Conservation (phyloP, 75 land plant species). For the Larix kaempferi region DNA sequence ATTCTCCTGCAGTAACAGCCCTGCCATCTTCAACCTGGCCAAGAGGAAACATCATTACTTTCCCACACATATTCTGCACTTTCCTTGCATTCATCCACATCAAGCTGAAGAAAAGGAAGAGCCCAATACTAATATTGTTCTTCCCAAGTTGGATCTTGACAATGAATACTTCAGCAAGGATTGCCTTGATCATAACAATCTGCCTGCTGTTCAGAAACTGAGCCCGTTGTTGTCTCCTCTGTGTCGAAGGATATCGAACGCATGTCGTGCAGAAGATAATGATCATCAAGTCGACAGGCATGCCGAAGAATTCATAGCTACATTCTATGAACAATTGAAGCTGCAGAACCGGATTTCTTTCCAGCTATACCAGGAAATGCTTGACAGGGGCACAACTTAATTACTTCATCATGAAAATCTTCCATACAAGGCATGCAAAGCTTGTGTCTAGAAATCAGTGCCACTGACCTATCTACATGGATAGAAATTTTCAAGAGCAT, state of each 20-base stretch:
- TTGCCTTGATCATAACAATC: not conserved
- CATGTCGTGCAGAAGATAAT: conserved; percentile 6
- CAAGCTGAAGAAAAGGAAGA: not conserved
- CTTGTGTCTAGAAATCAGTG: too few species aligned
- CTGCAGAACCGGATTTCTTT: conserved; percentile 16
- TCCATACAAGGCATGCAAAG: too few species aligned
- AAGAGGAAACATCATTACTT: conserved; percentile 7
- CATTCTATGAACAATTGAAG: conserved; percentile 46
- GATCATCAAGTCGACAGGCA: conserved; percentile 34
- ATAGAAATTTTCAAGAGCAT: too few species aligned
- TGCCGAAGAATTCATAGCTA: conserved; percentile 55
- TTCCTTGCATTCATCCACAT: conserved; percentile 19
- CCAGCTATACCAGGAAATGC: conserved; percentile 11
- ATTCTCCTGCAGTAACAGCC: conserved; percentile 55
- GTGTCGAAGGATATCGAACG: not conserved
- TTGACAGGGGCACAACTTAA: conserved; percentile 9
- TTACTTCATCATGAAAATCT: too few species aligned
- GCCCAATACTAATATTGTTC: not conserved
- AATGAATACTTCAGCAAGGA: conserved; percentile 8
- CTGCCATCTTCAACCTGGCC: conserved; percentile 12
- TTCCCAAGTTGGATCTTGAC: not conserved
- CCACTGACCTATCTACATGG: too few species aligned
- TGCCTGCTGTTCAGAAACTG: not conserved
- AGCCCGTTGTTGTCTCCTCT: conserved; percentile 11
- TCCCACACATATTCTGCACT: conserved; percentile 9